A percentile compares a stretch with the other conserved stretches of the same genome.
These are phyloP conservation scores for Bimuria novae-zelandiae DNA, from an alignment of 2,329 filamentous ascomycete species.

Conservation along the genomic window DNA sequence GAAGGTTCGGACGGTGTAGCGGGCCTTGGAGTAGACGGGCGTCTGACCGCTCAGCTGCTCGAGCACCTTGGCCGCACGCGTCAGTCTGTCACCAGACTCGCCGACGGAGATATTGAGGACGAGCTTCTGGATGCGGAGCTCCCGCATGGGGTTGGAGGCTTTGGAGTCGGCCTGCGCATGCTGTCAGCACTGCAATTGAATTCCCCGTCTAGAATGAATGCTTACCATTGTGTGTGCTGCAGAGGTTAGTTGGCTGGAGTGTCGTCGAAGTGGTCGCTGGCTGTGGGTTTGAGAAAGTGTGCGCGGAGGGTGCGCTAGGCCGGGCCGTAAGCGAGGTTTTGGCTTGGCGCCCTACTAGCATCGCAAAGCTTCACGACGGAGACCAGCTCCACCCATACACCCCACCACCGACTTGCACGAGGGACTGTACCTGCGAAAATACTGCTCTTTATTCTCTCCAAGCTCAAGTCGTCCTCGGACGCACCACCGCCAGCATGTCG, in stretches of 20 bases:
- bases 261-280: constrained; percentile 33
- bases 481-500: constrained; percentile 48
- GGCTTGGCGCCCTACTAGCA: constrained; percentile 13
- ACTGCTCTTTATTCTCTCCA: constrained; percentile 8
- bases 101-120: constrained; percentile 99
- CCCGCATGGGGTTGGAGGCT: constrained; percentile 97
- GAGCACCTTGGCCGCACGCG: constrained; percentile 98
- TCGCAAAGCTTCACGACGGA: constrained; percentile 26
- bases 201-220: constrained; percentile 8
- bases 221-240: constrained; percentile 48
- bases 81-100: constrained; percentile 99
- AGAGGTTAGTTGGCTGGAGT: constrained; percentile 42
- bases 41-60: constrained; percentile 99
- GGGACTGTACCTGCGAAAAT: constrained; percentile 17
- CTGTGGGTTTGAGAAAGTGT: constrained; percentile 30
- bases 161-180: constrained; percentile 58
- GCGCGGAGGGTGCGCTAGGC: constrained; percentile 20
- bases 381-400: constrained; percentile 30
- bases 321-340: constrained; percentile 14
- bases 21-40: constrained; percentile 99
- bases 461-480: constrained; percentile 49
- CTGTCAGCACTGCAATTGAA: constrained; percentile 28
- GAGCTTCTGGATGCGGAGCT: constrained; percentile 99
- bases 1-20: constrained; percentile 99
- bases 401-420: constrained; percentile 26